Evolutionary conservation across 2,329 filamentous ascomycete genomes (phyloP), one percentile per base, ranked within the genome.

Genomic region (Phaeophleospora eucalypticola): DNA sequence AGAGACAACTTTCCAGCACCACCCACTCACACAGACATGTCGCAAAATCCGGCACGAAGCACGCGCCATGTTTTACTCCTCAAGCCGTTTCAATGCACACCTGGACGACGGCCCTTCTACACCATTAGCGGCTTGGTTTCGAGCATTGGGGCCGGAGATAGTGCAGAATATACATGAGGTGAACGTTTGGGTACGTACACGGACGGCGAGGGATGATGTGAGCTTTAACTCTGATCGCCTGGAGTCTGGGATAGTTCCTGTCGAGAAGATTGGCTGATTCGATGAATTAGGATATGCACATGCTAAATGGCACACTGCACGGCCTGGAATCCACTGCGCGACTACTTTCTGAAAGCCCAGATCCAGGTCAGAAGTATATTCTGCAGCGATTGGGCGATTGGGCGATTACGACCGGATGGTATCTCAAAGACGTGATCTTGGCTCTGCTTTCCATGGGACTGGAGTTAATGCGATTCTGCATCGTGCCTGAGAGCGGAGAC

Each of bases 21-120:
- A 57, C 32, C 24, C 43, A 19, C 21, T 61, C 10, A 59, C 54
- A 1, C 44, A 40, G 35, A 58, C 54, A 36, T 59, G 56, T 43
- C 49, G 51, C 4, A 53, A 54, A 43, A 18, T 60, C 3, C 51
- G 59, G 4, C 36, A 41, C 9, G 59, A 61, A 36, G 52, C 52
- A 1, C 21, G 58, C 8, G 21, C 36, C 1, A 57, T 60, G 52
- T 60, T 49, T 50, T 57, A 56, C 20, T 32, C 49, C 4, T 41
- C 51, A 2, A 50, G 55, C 3, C 46, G 49, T 4, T 58, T 60
- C 46, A 62, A 62, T 27, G 59, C 59, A 12, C 58, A 62, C 35
- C 49, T 60, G 14, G 59, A 59, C 33, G 57, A 60, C 27, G 56
- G 57, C 4, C 58, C 57, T 2, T 42, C 51, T 4, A 56, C 53